Percentiles rank a stretch among this genome's conserved stretches.
phyloP scores from a whole-genome alignment of 345 rosid species.

The Carallia pectinifolia region DNA sequence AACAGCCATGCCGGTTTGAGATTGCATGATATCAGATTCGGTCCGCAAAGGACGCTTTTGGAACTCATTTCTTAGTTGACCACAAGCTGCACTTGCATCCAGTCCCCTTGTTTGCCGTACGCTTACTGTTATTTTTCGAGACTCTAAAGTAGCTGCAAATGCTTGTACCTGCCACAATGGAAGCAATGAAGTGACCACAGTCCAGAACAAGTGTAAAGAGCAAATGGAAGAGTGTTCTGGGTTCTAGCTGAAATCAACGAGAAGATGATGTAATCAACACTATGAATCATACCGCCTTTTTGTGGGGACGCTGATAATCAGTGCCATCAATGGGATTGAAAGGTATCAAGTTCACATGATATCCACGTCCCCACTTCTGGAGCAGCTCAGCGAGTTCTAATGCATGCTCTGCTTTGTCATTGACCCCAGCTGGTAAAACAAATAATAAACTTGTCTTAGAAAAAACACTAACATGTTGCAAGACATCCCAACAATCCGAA shows the following conservation, averaged over 20 bases:
- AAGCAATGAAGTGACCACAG: slow-evolving; percentile 2
- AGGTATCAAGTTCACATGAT: slow-evolving; percentile 91
- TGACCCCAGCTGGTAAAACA: slow-evolving; percentile 75
- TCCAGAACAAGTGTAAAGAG: neutral
- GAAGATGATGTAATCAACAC: slow-evolving; percentile 3
- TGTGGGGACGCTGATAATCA: slow-evolving; percentile 75
- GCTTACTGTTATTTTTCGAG: slow-evolving; percentile 71
- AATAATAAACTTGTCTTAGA: neutral
- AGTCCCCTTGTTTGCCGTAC: slow-evolving; percentile 85
- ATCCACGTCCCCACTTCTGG: slow-evolving; percentile 69
- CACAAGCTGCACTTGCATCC: slow-evolving; percentile 98
- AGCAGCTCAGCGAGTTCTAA: slow-evolving; percentile 80
- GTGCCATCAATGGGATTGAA: slow-evolving; percentile 91
- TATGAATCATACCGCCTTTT: slow-evolving; percentile 54
- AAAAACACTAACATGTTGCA: neutral
- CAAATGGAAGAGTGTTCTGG: neutral
- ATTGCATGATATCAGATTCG: slow-evolving; percentile 30
- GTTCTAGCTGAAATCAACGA: slow-evolving; percentile 1
- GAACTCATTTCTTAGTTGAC: slow-evolving; percentile 89
- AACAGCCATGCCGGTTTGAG: slow-evolving; percentile 49
- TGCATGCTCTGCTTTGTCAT: slow-evolving; percentile 77
- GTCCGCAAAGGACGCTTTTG: slow-evolving; percentile 74
- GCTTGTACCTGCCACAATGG: slow-evolving; percentile 50
- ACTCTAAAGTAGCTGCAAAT: slow-evolving; percentile 67
- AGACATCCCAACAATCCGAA: slow-evolving; percentile 7